Percentiles rank a stretch among this genome's conserved stretches.
Conservation (phyloP, 2,329 filamentous ascomycete genomes). For the Monosporascus sp. region DNA sequence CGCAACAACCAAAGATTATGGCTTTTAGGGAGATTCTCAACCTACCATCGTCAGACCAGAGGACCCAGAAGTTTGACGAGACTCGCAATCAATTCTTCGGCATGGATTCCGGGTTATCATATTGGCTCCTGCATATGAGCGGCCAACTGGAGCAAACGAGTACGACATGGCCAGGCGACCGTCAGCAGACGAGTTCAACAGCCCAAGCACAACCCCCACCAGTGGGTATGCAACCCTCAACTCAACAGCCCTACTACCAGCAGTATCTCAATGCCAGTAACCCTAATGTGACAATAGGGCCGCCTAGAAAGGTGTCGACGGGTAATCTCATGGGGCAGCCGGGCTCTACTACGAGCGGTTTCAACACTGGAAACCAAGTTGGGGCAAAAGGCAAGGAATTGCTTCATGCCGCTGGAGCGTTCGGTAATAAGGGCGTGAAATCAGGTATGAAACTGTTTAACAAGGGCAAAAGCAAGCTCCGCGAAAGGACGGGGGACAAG, state of each 20-base stretch:
- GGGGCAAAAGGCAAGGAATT: constrained; percentile 85
- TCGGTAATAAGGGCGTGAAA: constrained; percentile 86
- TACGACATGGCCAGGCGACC: constrained; percentile 12
- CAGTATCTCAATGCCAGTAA: constrained; percentile 50
- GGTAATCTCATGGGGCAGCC: constrained; percentile 28
- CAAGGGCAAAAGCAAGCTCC: constrained; percentile 83
- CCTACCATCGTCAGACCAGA: constrained; percentile 58
- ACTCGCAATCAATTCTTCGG: constrained; percentile 65
- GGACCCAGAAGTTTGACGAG: constrained; percentile 69
- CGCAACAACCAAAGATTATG: constrained; percentile 35
- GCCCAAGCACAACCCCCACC: constrained; percentile 8
- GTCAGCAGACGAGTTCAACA: constrained; percentile 2
- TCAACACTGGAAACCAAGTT: constrained; percentile 58
- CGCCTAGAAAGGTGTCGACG: constrained; percentile 19
- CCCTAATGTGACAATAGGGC: constrained; percentile 24
- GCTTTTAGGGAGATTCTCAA: constrained; percentile 74
- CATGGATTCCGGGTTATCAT: constrained; percentile 68
- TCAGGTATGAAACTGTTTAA: constrained; percentile 87
- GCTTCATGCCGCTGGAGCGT: constrained; percentile 78
- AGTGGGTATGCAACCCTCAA: constrained; percentile 5
- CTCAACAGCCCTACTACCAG: constrained; percentile 49
- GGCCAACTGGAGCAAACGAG: constrained; percentile 43
- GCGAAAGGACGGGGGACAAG: constrained; percentile 67
- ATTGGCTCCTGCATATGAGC: constrained; percentile 48
- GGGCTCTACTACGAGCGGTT: constrained; percentile 37